A percentile compares a stretch with the other conserved stretches of the same genome.
phyloP scores from a whole-genome alignment of 2,329 filamentous ascomycete species.

The Kalmusia sp. region DNA sequence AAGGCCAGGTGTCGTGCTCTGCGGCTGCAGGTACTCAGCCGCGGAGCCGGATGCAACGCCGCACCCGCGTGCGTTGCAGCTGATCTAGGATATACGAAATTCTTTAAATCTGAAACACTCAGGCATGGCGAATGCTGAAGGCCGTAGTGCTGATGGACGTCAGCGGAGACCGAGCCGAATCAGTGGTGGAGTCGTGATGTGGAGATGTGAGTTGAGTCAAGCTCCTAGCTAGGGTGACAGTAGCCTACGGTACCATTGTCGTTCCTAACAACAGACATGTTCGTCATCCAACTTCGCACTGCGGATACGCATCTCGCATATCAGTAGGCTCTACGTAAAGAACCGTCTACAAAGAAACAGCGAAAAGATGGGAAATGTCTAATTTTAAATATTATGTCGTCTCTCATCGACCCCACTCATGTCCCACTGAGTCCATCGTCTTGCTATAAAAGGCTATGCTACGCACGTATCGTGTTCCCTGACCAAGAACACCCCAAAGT shows the following conservation, averaged over 20 bases:
- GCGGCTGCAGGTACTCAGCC: conserved; percentile 7
- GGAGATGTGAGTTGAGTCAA: background rate
- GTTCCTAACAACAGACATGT: background rate
- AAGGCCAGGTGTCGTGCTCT: conserved; percentile 6
- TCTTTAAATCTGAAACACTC: background rate
- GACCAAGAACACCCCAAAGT: no score
- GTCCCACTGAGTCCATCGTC: no score
- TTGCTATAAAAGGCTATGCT: no score
- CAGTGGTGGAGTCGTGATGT: background rate
- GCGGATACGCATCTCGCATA: background rate
- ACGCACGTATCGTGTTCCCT: no score
- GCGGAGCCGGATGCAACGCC: conserved; percentile 1
- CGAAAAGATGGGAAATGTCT: no score
- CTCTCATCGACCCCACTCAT: no score
- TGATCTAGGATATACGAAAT: background rate
- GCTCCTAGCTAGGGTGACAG: background rate
- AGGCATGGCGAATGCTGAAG: background rate
- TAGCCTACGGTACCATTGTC: background rate
- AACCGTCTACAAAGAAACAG: no score
- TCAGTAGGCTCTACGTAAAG: no score
- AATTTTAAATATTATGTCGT: no score
- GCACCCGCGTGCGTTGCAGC: background rate
- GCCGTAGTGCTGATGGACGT: background rate
- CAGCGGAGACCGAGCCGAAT: background rate
- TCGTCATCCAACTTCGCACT: background rate